A percentile compares a stretch with the other conserved stretches of the same genome.
Conservation (phyloP, 2,329 filamentous ascomycete species). For the Colletotrichum sp. region DNA sequence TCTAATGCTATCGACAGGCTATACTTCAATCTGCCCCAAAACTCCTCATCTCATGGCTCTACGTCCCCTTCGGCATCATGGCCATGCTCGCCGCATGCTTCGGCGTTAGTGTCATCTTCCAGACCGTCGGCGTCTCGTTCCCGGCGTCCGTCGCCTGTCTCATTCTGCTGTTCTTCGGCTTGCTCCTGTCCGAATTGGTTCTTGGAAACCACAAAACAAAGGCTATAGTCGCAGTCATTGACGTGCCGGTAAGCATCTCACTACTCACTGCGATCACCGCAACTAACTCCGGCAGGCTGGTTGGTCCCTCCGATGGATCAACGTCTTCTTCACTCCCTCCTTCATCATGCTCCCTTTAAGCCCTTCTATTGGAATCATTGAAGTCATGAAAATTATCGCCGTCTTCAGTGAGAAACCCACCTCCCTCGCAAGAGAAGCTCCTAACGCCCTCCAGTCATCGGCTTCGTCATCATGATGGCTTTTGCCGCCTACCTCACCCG, state of each 20-base stretch:
- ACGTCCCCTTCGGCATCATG: constrained; percentile 51
- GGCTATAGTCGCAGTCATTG: constrained; percentile 52
- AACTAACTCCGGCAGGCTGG: constrained; percentile 46
- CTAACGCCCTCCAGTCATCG: constrained; percentile 47
- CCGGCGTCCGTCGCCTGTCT: constrained; percentile 66
- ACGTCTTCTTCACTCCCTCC: constrained; percentile 62
- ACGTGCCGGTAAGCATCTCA: constrained; percentile 52
- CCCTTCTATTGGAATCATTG: constrained; percentile 54
- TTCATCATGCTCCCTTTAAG: constrained; percentile 66
- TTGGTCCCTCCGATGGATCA: constrained; percentile 64
- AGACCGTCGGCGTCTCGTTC: constrained; percentile 56
- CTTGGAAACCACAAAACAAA: constrained; percentile 55
- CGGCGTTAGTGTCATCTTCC: constrained; percentile 47
- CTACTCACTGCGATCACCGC: too few species aligned
- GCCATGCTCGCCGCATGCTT: constrained; percentile 47
- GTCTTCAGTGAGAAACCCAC: constrained; percentile 55
- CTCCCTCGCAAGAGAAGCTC: not conserved
- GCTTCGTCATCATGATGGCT: constrained; percentile 58
- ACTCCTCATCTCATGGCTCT: constrained; percentile 49
- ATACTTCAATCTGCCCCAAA: constrained; percentile 22
- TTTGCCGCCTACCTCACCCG: constrained; percentile 60
- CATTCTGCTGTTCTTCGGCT: constrained; percentile 55
- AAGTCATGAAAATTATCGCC: constrained; percentile 64
- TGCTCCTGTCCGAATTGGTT: constrained; percentile 51
- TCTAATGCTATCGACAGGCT: not conserved